phyloP scores from a whole-genome alignment of 495 filamentous ascomycete genomes.

The Aspergillus haitiensis region DNA sequence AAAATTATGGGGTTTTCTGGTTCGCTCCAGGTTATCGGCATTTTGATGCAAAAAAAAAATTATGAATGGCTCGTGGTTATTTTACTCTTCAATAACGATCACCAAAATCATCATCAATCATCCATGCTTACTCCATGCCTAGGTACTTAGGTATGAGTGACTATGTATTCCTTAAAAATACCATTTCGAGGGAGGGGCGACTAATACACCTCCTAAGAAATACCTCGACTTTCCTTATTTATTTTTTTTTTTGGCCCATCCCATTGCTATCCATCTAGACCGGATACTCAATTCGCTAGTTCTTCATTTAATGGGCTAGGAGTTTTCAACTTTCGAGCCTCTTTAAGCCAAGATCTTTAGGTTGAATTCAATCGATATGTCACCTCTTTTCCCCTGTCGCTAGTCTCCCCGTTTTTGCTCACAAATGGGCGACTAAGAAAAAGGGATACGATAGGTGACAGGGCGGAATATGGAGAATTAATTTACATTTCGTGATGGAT shows the following conservation, averaged over 20 bases:
- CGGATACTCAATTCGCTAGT: conserved; percentile 9
- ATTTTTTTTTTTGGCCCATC: neutral
- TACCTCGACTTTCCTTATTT: neutral
- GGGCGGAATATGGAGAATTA: neutral
- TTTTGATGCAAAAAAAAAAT: no score
- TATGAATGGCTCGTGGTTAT: no score
- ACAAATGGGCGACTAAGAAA: neutral
- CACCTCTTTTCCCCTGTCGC: neutral
- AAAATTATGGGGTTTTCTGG: no score
- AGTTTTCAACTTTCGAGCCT: neutral
- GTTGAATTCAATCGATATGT: neutral
- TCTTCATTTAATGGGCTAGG: neutral
- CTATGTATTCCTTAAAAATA: neutral
- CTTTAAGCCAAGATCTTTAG: neutral
- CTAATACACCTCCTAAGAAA: neutral
- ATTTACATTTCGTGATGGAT: neutral
- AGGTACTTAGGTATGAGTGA: no score
- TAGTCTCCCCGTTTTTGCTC: neutral
- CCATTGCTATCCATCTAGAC: neutral
- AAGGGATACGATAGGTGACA: neutral
- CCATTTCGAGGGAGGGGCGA: neutral
- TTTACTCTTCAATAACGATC: no score
- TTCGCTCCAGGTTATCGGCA: no score
- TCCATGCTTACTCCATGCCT: no score
- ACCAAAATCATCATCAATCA: no score